These are phyloP conservation scores for Mucor velutinosus DNA, from an alignment of 371 early-diverging fungal genomes.

Conservation along the genomic window DNA sequence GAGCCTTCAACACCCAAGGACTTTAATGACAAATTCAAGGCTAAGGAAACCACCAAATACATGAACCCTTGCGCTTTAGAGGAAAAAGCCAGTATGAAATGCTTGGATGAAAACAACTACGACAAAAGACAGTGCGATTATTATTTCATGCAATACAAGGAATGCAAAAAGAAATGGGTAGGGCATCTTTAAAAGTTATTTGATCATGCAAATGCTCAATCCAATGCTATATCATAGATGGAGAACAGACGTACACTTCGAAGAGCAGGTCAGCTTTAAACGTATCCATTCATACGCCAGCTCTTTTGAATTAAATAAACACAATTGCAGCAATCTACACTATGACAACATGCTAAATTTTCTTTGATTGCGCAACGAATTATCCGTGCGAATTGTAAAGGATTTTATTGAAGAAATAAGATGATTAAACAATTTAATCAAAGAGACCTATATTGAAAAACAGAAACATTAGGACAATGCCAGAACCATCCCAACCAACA, in stretches of 20 bases:
- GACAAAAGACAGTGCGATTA: constrained; percentile 62
- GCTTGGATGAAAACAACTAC: constrained; percentile 64
- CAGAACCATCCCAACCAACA: neutral
- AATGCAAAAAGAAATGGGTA: constrained; percentile 76
- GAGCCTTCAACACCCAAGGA: constrained; percentile 51
- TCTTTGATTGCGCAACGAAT: constrained; percentile 5
- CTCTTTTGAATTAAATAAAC: neutral
- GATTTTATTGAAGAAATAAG: constrained; percentile 4
- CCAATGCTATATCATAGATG: constrained; percentile 21
- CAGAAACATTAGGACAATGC: neutral
- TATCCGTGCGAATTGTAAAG: constrained; percentile 1
- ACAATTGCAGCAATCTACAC: neutral
- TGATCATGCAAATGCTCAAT: neutral
- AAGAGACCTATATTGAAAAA: constrained; percentile 68
- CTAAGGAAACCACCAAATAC: constrained; percentile 60
- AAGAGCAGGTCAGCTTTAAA: constrained; percentile 38
- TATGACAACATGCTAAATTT: neutral
- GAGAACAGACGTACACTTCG: constrained; percentile 45
- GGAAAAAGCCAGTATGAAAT: constrained; percentile 65
- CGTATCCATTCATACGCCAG: no score
- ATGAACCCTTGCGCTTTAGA: constrained; percentile 67
- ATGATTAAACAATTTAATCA: constrained; percentile 64
- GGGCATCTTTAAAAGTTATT: neutral
- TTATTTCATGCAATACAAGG: constrained; percentile 63
- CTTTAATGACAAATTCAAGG: constrained; percentile 57